Base-by-base conservation (phyloP, 257 asterid genomes). In the Schizonepeta tenuifolia region DNA sequence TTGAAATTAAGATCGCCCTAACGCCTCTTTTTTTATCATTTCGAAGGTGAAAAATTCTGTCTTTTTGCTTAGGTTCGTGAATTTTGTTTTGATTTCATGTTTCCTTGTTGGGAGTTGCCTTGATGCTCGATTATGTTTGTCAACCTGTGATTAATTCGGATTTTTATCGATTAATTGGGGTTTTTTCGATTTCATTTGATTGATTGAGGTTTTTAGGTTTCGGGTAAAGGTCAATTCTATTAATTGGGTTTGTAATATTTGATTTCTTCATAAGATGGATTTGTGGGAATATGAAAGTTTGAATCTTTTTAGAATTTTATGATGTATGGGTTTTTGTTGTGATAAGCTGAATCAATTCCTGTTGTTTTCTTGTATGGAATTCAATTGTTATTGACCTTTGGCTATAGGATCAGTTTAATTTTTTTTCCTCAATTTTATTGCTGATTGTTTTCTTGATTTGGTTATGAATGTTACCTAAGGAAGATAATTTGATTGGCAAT, bases 11-110 rank as follows among this genome's bases (percentile, higher is more conserved):
- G 66, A 78, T 75, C 81, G 44, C 46, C 49, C 54, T 2, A 36
- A 59, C 20, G 38, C 62, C 60, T 22, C 26, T 49, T 21, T 41
- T 36, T 15, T 50, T 31, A 56, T 40, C 51, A 33, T 49, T 70
- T 54, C 51, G 9, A 55, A 65, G 83, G 73, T 26, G 68, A 28
- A 28, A 15, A 44, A 41, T 55, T 60, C 14, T 26, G 62, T 12
- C 7, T 50, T 77, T 68, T 36, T 69, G 57, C 43, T 53, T 53
- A 26, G 80, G 74, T 73, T 58, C 58, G 54, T 56, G 60, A 18
- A 17, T 56, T 73, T 63, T 56, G 43, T 40, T 64, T 15, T 70
- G 1, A 20, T 57, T 63, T 50, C 17, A 22, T 44, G 18, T 69
- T 57, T 36, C 3, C 60, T 28, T n/a, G 31, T 41, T 9, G n/a